Conservation (phyloP, 1,284 basidiomycete genomes). For the Ceratobasidium sp. region DNA sequence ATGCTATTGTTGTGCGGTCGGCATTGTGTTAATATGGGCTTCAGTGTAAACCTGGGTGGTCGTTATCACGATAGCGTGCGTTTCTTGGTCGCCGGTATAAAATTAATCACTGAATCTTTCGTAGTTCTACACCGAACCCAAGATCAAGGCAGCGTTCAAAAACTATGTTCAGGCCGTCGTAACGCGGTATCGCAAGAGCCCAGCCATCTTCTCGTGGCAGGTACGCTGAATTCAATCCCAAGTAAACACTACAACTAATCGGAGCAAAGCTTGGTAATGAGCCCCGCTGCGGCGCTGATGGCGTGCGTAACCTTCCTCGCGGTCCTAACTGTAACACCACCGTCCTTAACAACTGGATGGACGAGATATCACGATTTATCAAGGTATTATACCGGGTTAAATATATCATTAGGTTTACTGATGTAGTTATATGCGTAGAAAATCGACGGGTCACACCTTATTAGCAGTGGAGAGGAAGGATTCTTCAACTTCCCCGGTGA, state of each 20-base stretch:
- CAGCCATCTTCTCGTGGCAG: conserved; percentile 49
- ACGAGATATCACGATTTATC: conserved; percentile 48
- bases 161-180: conserved; percentile 52
- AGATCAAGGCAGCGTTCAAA: conserved; percentile 49
- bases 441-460: conserved; percentile 44
- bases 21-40: not conserved
- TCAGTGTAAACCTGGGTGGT: conserved; percentile 46
- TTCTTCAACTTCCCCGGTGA: conserved; percentile 46
- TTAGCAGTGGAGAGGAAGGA: conserved; percentile 46
- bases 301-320: conserved; percentile 46
- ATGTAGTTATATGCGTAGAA: conserved; percentile 25
- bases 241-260: not conserved
- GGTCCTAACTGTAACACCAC: conserved; percentile 44
- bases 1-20: not conserved
- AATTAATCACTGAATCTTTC: not conserved
- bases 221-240: not conserved
- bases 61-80: conserved; percentile 47
- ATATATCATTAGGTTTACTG: not conserved
- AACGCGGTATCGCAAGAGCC: conserved; percentile 50
- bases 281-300: conserved; percentile 48
- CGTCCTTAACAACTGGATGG: conserved; percentile 37
- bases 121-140: conserved; percentile 48
- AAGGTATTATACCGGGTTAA: conserved; percentile 24
- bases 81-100: not conserved
- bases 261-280: conserved; percentile 41